Percentiles rank a stretch among this genome's conserved stretches.
Conservation (phyloP, 768 basidiomycete species). For the Trichaptum fuscoviolaceum region DNA sequence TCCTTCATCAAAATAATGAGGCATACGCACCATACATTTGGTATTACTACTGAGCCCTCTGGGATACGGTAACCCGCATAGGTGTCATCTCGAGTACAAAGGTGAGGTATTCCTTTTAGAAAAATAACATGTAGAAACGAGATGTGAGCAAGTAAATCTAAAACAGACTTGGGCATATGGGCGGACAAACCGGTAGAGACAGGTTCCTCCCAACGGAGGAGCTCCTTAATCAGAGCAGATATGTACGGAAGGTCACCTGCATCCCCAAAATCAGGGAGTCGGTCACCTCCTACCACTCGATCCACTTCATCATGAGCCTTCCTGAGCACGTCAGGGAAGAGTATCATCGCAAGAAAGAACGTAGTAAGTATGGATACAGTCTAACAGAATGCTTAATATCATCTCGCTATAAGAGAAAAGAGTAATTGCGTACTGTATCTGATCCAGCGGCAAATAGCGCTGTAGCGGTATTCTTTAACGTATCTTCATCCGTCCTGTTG, state of each 20-base stretch:
- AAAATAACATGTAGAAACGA: no score
- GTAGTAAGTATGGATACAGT: constrained; percentile 20
- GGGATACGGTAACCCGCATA: constrained; percentile 12
- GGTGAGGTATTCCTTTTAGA: constrained; percentile 7
- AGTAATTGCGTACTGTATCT: not conserved
- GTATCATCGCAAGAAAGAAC: constrained; percentile 27
- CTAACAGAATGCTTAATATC: constrained; percentile 6
- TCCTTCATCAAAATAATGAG: not conserved
- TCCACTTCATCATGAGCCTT: constrained; percentile 25
- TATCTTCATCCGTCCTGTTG: constrained; percentile 10
- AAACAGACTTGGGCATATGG: no score
- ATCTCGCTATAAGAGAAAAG: not conserved
- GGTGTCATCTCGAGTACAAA: constrained; percentile 6
- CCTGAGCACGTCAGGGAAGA: constrained; percentile 20
- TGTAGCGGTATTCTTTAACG: not conserved
- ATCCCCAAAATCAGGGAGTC: constrained; percentile 23
- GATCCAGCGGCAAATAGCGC: not conserved
- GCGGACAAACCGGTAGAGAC: not conserved
- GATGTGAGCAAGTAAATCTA: no score
- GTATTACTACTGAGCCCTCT: constrained; percentile 5
- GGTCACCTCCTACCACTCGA: constrained; percentile 18
- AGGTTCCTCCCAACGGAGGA: constrained; percentile 7
- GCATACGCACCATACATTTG: constrained; percentile 7
- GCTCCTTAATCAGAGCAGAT: constrained; percentile 22
- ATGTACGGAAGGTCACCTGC: constrained; percentile 19